Conservation (phyloP, 139 green algal species). For the Astrephomene gubernaculifera region DNA sequence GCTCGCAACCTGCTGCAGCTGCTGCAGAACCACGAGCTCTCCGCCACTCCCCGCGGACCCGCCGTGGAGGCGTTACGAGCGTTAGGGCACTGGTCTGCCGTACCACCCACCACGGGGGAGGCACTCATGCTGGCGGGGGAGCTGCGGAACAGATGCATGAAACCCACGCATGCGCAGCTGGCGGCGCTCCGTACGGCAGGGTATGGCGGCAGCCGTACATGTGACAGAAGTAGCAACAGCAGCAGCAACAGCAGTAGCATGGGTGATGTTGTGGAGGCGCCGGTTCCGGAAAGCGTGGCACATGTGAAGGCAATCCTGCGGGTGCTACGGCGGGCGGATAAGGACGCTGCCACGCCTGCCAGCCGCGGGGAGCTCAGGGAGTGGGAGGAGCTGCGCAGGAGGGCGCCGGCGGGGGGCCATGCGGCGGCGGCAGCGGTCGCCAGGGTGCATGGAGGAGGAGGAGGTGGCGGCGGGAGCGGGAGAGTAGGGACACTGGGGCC, state of each 20-base stretch:
- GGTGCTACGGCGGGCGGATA: slow-evolving; percentile 24
- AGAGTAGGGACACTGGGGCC: neutral
- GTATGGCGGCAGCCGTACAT: neutral
- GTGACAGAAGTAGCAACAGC: no score
- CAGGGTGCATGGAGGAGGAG: neutral
- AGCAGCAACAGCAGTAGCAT: no score
- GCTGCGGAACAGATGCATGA: slow-evolving; percentile 23
- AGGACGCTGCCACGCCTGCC: slow-evolving; percentile 12
- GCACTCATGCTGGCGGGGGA: slow-evolving; percentile 17
- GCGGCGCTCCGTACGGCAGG: neutral
- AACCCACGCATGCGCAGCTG: neutral
- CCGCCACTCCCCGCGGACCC: neutral
- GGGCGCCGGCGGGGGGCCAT: neutral
- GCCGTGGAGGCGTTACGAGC: neutral
- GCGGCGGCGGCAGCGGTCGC: neutral
- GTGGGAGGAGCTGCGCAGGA: slow-evolving; percentile 3
- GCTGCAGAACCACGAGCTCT: slow-evolving; percentile 44
- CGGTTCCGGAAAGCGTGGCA: slow-evolving; percentile 13
- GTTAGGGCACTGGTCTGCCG: slow-evolving; percentile 1
- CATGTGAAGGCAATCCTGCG: slow-evolving; percentile 13
- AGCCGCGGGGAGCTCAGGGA: neutral
- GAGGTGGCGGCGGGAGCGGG: neutral
- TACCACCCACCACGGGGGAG: slow-evolving; percentile 28
- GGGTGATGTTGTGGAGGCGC: neutral
- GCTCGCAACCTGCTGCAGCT: slow-evolving; percentile 37